A percentile compares a stretch with the other conserved stretches of the same genome.
phyloP scores from a whole-genome alignment of 805 yeast genomes.

The Candida pseudoglaebosa region DNA sequence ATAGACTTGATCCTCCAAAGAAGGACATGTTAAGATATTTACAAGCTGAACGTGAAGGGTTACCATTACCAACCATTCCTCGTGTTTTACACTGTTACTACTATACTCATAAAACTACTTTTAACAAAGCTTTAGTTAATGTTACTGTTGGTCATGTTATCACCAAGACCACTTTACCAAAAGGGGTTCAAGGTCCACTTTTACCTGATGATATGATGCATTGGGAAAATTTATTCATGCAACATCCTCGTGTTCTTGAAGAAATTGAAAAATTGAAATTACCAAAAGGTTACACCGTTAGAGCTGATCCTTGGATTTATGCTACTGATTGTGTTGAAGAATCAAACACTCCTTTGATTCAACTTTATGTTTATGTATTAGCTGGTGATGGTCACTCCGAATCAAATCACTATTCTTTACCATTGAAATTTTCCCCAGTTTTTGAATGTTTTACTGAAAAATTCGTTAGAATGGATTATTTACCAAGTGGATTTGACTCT shows the following conservation, averaged over 20 bases:
- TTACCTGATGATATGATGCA: conserved; percentile 60
- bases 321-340: conserved; percentile 70
- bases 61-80: conserved; percentile 53
- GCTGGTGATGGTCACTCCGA: conserved; percentile 61
- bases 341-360: conserved; percentile 53
- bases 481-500: conserved; percentile 70
- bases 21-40: conserved; percentile 61
- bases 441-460: conserved; percentile 58
- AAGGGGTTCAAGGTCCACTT: conserved; percentile 67
- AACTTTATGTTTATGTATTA: conserved; percentile 70
- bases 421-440: conserved; percentile 70
- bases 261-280: conserved; percentile 66
- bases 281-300: conserved; percentile 52
- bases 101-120: conserved; percentile 49
- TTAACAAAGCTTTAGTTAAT: conserved; percentile 71
- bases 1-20: conserved; percentile 77
- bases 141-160: conserved; percentile 59
- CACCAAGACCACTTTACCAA: conserved; percentile 51
- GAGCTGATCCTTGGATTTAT: conserved; percentile 82
- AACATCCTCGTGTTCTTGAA: conserved; percentile 56
- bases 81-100: conserved; percentile 68
- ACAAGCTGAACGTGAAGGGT: conserved; percentile 55
- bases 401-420: conserved; percentile 72
- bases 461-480: conserved; percentile 67
- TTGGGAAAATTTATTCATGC: conserved; percentile 47